Evolutionary conservation across 495 filamentous ascomycete species (phyloP).

Genomic region (Neurospora sp.): DNA sequence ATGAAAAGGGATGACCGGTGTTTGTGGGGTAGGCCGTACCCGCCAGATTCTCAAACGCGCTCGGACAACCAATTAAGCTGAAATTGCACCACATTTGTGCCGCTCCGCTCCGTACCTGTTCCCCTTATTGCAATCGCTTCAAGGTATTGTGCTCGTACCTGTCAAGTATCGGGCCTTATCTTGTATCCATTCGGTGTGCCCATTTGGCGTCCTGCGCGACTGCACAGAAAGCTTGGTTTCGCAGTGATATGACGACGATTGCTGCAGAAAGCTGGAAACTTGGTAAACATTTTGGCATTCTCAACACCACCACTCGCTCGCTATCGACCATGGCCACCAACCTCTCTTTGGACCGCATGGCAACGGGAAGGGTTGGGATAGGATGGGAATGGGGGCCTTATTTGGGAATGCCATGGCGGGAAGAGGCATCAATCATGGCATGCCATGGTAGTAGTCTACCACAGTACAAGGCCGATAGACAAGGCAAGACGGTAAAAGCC

Average conservation of each 20-base stretch:
- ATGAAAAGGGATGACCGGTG: not conserved
- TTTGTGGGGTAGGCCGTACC: not conserved
- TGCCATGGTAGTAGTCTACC: not conserved
- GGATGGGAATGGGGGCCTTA: not conserved
- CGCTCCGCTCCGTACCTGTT: not conserved
- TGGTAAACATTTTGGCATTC: not conserved
- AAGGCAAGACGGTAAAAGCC: not conserved
- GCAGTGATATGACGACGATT: not conserved
- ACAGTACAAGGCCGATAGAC: not conserved
- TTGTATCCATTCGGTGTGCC: not conserved
- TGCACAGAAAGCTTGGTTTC: conserved; percentile 5
- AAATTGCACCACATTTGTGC: conserved; percentile 15
- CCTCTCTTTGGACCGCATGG: not conserved
- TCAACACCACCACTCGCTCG: not conserved
- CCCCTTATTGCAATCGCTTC: conserved; percentile 7
- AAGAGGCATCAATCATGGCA: not conserved
- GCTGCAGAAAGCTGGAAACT: conserved; percentile 1
- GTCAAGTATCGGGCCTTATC: not conserved
- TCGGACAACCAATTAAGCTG: conserved; percentile 1
- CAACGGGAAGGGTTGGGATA: not conserved
- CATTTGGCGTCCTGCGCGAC: not conserved
- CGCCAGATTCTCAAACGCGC: not conserved
- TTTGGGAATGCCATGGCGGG: not conserved
- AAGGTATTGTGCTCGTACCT: conserved; percentile 8
- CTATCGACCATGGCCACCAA: not conserved